Conservation (phyloP, 306 rosid species). For the Prunus armeniaca region DNA sequence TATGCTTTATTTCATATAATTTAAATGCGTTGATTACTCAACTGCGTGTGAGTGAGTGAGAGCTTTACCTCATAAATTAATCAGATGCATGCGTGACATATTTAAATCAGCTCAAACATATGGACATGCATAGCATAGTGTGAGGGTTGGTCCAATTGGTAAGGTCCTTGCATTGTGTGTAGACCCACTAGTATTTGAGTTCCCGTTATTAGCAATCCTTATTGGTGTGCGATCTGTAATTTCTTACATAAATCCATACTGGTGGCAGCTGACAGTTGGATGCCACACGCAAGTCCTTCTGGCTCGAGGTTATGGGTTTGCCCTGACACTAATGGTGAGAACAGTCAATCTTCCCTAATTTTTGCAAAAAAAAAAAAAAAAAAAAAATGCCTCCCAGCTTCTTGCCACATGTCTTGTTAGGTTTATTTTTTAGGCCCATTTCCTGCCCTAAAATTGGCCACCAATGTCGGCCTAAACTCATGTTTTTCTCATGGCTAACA, state of each 20-base stretch:
- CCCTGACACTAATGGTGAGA: accelerated
- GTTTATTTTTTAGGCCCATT: not conserved
- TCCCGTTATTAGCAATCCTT: accelerated
- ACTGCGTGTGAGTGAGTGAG: not conserved
- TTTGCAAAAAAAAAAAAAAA: too few relatives aligned
- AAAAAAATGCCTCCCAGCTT: not conserved
- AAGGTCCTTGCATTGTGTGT: too few relatives aligned
- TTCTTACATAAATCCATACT: too few relatives aligned
- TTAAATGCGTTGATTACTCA: not conserved
- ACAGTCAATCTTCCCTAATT: too few relatives aligned
- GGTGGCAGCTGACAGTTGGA: accelerated
- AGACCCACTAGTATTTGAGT: too few relatives aligned
- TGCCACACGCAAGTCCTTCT: too few relatives aligned
- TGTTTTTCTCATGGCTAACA: not conserved
- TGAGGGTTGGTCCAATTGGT: too few relatives aligned
- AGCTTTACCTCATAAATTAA: too few relatives aligned
- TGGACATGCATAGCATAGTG: not conserved
- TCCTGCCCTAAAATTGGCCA: not conserved
- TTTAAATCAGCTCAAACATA: not conserved
- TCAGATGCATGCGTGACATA: not conserved
- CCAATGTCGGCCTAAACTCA: not conserved
- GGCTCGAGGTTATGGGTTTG: accelerated
- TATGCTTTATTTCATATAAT: too few relatives aligned
- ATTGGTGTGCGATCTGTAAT: too few relatives aligned
- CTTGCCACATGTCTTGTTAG: not conserved